Base-by-base conservation (phyloP, 2,329 filamentous ascomycete species). In the Beauveria sp. region DNA sequence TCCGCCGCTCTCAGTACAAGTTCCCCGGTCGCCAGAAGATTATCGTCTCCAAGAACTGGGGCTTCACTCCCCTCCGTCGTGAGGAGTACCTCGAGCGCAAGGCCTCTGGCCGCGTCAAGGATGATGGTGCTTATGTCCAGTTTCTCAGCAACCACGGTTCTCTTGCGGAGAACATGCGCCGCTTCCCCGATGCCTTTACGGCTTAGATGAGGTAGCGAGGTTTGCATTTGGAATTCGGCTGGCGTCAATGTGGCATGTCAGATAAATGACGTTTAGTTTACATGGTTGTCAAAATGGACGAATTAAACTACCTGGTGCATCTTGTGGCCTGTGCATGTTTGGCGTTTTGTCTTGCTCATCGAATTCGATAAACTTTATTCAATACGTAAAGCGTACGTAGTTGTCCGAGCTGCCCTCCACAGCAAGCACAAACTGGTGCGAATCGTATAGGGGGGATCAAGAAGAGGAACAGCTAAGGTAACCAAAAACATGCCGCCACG, bases 21-120 rank as follows among this genome's bases (percentile, higher is more conserved):
- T 99, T 99, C 91, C 94, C 94, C 70, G 94, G 94, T 80, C 93
- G 94, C 83, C 94, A 99, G 87, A 99, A 99, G 92, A 97, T 99
- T 84, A 97, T 99, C 75, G 89, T 97, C 83, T 96, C 90, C 85
- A 99, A 97, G 92, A 99, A 99, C 88, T 99, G 94, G 94, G 94
- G 94, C 72, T 99, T 99, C 90, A 99, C 94, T 66, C 92, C 92
- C 76, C 91, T 99, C 73, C 89, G 91, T 75, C 92, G 94, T 73
- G 94, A 97, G 72, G 94, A 99, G 80, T 99, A 97, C 84, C 84
- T 96, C 76, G 86, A 92, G 80, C 90, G 93, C 84, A 96, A 96
- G 87, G 85, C 91, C 76, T 89, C 88, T 74, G 94, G 94, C 77
- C 88, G 87, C 77, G 88, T 99, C 82, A 91, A 93, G 85, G 89